Evolutionary conservation across 768 basidiomycete genomes (phyloP), one percentile per base, ranked within the genome.

Genomic region (Tylopilus felleus): DNA sequence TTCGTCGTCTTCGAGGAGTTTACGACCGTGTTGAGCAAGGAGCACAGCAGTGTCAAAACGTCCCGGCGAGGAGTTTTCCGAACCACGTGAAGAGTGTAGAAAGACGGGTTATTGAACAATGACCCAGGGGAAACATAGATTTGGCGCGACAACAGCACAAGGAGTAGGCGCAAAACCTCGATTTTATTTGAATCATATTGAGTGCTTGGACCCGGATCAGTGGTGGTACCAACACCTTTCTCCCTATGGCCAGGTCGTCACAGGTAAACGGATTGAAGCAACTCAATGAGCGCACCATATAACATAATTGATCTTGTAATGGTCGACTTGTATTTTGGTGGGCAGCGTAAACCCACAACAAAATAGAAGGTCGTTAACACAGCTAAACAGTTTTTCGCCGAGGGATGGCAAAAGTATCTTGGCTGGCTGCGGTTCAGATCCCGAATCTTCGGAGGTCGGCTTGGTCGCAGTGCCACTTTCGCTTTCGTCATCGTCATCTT

Each of bases 341-440:
- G 96, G 91, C 9, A 98, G 73, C 0, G 94, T 96, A 62, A 98
- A 97, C 13, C 92, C 93, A 61, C 92, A 95, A 66, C 93, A 93
- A 69, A 96, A 98, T 36, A 97, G 67, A 12, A 98, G 76, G 66
- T 98, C 95, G 52, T 92, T 81, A 10, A 92, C 74, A 54, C 85
- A 84, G 62, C 78, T 81, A 59, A 96, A 88, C 21, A 98, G 74
- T 57, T 82, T 79, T 64, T 95, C 92, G 1, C 85, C 89, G 5
- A 96, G 72, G 17, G 89, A 88, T n/a, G 90, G 93, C 28, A 84
- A 67, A 14, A 83, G 67, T 12, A 72, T 73, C 64, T 78, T 81
- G 64, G 71, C 76, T 47, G 64, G 57, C 47, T 73, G 76, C 29
- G 68, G 55, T 53, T 65, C 64, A 19, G 64, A 56, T 42, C 40